Evolutionary conservation across 108 stramenopile species (phyloP), one percentile per base, ranked within the genome.

Genomic region (Parietichytrium sp.): DNA sequence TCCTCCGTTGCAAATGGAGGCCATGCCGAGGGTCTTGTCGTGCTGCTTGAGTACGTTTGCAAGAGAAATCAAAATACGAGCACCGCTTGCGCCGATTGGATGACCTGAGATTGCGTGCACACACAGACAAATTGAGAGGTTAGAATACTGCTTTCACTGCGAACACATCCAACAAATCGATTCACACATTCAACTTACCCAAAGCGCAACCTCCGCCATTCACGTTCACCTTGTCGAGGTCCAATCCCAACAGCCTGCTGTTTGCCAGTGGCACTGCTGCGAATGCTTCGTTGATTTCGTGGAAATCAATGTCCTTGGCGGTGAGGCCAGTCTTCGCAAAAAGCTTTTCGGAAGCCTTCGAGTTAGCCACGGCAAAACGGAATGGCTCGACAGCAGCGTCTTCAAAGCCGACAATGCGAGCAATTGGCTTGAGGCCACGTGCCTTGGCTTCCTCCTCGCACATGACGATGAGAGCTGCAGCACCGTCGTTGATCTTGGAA

Each of bases 221-320:
- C 7, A 94, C 93, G 89, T 98, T 98, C 1, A 98, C 94, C 53
- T 78, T 85, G 13, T 82, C 61, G 29, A 78, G 84, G 80, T 96
- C 95, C 13, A 97, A 83, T 55, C 91, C 90, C 81, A 97, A 29
- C 20, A 96, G 72, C 86, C 91, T 82, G 83, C 91, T 92, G 83
- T 97, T 98, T 6, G 93, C 96, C 53, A 97, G 81, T 0, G 96
- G 91, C 16, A 98, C 98, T 3, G 97, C 98, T 4, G 94, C 85
- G 84, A 98, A 98, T 29, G 98, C 98, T 84, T 98, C 98, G 83
- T 98, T 98, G 83, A 97, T 94, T 89, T 98, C 98, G 86, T 96
- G 95, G 87, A 89, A 94, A 25, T 96, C 94, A 7, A 97, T 86
- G 87, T 96, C 96, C n/a, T 80, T 53, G 20, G 89, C 48, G 7